A percentile compares a stretch with the other conserved stretches of the same genome.
Evolutionary conservation across 176 grass and related monocot genomes (phyloP).

Genomic region (Phyllostachys edulis): DNA sequence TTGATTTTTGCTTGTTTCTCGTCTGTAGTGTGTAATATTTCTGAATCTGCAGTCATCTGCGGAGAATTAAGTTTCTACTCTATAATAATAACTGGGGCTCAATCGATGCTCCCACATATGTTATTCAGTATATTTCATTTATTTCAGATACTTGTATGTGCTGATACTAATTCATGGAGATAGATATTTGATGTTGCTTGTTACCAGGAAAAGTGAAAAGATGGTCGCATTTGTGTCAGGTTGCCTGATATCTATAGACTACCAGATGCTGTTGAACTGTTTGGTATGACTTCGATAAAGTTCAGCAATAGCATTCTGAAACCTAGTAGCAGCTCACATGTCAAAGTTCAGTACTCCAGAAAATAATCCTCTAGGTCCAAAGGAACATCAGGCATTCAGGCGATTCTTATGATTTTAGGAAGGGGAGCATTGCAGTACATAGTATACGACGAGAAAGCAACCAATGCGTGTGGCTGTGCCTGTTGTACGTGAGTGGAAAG

Average conservation of each 20-base stretch:
- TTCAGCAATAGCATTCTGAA: background rate
- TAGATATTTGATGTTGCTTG: background rate
- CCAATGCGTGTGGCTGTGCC: too few species aligned
- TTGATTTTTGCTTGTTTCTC: background rate
- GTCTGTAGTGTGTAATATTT: constrained; percentile 36
- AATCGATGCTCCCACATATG: background rate
- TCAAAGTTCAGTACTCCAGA: background rate
- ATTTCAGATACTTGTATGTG: background rate
- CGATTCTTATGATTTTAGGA: background rate
- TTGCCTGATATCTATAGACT: background rate
- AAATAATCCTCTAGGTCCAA: background rate
- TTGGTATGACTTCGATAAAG: background rate
- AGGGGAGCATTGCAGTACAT: background rate
- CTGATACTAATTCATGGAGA: background rate
- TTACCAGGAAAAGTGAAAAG: background rate
- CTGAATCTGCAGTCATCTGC: constrained; percentile 30
- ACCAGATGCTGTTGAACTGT: background rate
- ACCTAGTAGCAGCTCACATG: background rate
- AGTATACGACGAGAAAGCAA: too few species aligned
- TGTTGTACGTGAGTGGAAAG: too few species aligned
- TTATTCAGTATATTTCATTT: background rate
- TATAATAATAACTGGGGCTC: constrained; percentile 21
- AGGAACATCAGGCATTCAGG: background rate
- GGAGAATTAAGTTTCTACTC: constrained; percentile 27
- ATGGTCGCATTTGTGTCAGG: background rate